Percentiles rank a stretch among this genome's conserved stretches.
Evolutionary conservation across 805 yeast genomes (phyloP).

Genomic region (Pichia sporocuriosa): DNA sequence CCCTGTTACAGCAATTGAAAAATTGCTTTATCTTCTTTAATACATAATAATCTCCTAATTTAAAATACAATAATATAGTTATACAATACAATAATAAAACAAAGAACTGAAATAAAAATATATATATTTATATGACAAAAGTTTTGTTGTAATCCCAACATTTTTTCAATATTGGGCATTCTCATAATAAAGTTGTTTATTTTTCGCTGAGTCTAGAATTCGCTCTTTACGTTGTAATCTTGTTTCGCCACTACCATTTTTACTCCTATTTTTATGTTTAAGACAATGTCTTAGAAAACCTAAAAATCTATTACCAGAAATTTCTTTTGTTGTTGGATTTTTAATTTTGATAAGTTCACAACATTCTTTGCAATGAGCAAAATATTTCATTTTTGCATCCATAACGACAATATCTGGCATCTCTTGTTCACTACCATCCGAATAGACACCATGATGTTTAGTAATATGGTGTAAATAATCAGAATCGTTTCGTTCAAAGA

Average conservation of each 20-base stretch:
- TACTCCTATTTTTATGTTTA: slow-evolving; percentile 23
- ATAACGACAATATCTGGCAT: slow-evolving; percentile 19
- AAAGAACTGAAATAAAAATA: too few species aligned
- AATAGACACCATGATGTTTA: slow-evolving; percentile 28
- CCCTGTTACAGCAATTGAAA: too few species aligned
- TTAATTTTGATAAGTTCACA: slow-evolving; percentile 18
- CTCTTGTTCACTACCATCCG: slow-evolving; percentile 25
- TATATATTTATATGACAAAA: too few species aligned
- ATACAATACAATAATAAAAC: too few species aligned
- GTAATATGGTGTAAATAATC: slow-evolving; percentile 29
- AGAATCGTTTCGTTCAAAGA: slow-evolving; percentile 26
- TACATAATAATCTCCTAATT: too few species aligned
- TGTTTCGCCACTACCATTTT: slow-evolving; percentile 7
- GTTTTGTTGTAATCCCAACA: neutral
- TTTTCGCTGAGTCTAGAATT: neutral
- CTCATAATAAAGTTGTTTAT: neutral
- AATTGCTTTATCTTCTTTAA: too few species aligned
- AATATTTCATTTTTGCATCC: slow-evolving; percentile 14
- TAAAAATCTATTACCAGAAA: slow-evolving; percentile 18
- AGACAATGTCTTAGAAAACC: slow-evolving; percentile 26
- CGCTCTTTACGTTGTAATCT: neutral
- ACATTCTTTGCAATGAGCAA: slow-evolving; percentile 23
- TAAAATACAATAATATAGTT: too few species aligned
- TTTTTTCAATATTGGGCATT: neutral
- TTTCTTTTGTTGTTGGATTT: slow-evolving; percentile 1